These are phyloP conservation scores for Stentor roeselii DNA, from an alignment of 73 alveolate species.

Conservation along the genomic window DNA sequence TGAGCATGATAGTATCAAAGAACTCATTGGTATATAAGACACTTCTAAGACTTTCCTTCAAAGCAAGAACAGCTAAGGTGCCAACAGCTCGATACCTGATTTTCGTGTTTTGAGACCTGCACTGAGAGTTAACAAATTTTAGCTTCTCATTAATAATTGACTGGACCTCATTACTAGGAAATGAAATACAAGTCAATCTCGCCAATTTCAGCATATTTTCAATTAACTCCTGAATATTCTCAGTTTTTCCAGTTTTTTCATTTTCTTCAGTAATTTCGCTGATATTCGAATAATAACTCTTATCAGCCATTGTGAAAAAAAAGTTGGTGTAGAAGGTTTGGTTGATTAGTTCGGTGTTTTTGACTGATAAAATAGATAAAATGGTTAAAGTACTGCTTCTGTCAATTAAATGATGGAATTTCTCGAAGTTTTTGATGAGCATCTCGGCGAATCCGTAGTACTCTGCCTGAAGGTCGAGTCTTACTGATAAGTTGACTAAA, in stretches of 20 bases:
- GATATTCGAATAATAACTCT: neutral
- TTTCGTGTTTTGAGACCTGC: neutral
- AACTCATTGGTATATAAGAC: neutral
- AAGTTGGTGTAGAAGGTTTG: neutral
- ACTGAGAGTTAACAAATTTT: slow-evolving; percentile 5
- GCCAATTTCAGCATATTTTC: slow-evolving; percentile 9
- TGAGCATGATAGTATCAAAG: neutral
- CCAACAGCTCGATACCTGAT: neutral
- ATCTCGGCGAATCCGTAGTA: neutral
- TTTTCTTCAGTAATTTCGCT: neutral
- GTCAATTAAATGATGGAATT: neutral
- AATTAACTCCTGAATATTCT: neutral
- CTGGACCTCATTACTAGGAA: slow-evolving; percentile 3
- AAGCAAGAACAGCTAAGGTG: neutral
- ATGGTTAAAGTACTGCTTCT: neutral
- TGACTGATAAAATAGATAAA: neutral
- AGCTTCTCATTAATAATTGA: neutral
- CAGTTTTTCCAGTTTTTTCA: neutral
- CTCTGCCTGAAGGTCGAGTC: neutral
- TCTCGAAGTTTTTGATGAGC: neutral
- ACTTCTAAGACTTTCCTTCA: neutral
- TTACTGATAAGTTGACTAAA: neutral
- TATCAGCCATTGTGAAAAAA: neutral
- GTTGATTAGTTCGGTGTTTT: neutral
- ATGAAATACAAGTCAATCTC: slow-evolving; percentile 6